Base-by-base conservation (phyloP, 2,329 filamentous ascomycete genomes). In the Ophiostoma fasciatum region DNA sequence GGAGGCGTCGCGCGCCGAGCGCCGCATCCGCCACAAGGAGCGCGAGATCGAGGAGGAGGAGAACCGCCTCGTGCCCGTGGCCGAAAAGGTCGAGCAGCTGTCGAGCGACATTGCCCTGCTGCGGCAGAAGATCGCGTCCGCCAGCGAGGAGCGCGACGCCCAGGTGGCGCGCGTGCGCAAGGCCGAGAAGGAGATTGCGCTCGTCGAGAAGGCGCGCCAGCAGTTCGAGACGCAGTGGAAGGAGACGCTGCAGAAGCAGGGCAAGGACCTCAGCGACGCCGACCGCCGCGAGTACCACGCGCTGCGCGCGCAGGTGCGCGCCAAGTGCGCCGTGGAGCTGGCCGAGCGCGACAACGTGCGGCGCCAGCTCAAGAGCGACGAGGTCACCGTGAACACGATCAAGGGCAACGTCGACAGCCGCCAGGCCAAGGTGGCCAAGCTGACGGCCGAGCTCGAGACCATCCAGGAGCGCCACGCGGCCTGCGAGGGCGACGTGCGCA, bases 261-360 rank as follows among this genome's bases (percentile, higher is more conserved):
- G 90, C 39, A 82, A 80, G 42, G 80, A 88, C 46, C 66, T 98
- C 33, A 93, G 75, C 45, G 82, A 87, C 39, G 71, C 74, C 12
- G 90, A 98, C 56, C 73, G 88, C 39, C 83, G 84, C 49, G 84
- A 94, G 55, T 94, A 94, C 60, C 84, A 85, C 50, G 70, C 68
- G 29, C 72, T 98, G 31, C 80, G 80, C 41, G 75, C 82, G 44
- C 81, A 94, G 50, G 83, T 93, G 41, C 84, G 82, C 55, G 77
- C 82, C 45, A 81, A 78, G 45, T 81, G 83, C 20, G 81, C 85
- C 7, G 69, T 73, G 8, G 82, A 93, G 48, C 82, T 90, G 51
- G 71, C 78, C 45, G 82, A 83, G 46, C 68, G 94, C 27, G 82
- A 92, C 56, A 83, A 85, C 44, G 70, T 94, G n/a, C 71, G 75